Percentiles rank a stretch among this genome's conserved stretches.
Evolutionary conservation across 352 stramenopile genomes (phyloP).

Genomic region (Pythium aquatile): DNA sequence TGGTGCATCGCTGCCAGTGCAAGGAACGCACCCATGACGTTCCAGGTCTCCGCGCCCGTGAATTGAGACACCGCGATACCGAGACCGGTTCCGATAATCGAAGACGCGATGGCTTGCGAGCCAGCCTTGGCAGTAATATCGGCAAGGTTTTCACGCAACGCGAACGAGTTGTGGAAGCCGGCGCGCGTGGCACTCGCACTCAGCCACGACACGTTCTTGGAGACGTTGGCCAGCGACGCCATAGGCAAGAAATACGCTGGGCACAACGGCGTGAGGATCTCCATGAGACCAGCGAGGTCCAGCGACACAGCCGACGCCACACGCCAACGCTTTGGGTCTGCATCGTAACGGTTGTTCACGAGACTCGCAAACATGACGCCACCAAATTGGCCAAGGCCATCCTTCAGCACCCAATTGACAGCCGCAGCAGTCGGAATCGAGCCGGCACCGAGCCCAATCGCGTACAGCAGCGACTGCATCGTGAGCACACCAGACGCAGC

Average conservation of each 20-base stretch:
- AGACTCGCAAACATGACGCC: conserved; percentile 92
- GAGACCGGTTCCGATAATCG: conserved; percentile 71
- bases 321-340: conserved; percentile 93
- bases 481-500: conserved; percentile 89
- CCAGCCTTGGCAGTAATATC: conserved; percentile 96
- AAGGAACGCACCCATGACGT: conserved; percentile 53
- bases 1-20: conserved; percentile 52
- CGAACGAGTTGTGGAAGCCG: conserved; percentile 93
- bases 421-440: conserved; percentile 87
- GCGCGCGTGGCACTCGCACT: conserved; percentile 92
- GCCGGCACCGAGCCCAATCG: conserved; percentile 90
- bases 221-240: conserved; percentile 85
- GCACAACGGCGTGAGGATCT: conserved; percentile 88
- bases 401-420: conserved; percentile 97
- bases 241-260: conserved; percentile 88
- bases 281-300: conserved; percentile 90
- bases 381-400: conserved; percentile 95
- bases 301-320: conserved; percentile 89
- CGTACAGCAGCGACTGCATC: conserved; percentile 93
- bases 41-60: conserved; percentile 45
- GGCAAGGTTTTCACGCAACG: conserved; percentile 89
- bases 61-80: conserved; percentile 65
- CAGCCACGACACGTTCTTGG: conserved; percentile 97
- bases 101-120: conserved; percentile 93
- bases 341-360: conserved; percentile 93